phyloP scores from a whole-genome alignment of 441 rosid species.

The Arabidopsis lyrata region DNA sequence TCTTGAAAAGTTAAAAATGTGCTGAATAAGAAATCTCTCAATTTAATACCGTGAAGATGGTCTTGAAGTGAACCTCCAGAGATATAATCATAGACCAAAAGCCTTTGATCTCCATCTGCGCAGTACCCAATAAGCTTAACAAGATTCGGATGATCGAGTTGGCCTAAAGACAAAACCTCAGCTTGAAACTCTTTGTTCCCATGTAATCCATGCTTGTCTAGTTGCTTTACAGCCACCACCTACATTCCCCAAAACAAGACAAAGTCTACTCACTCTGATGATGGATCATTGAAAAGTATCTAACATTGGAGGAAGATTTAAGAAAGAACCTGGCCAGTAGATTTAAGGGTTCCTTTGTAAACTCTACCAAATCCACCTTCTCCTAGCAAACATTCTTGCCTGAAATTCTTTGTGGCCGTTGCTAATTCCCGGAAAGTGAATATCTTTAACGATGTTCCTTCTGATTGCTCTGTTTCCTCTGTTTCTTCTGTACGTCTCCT shows the following conservation, averaged over 20 bases:
- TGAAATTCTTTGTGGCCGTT: conserved; percentile 85
- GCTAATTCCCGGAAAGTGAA: conserved; percentile 86
- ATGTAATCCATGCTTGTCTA: conserved; percentile 74
- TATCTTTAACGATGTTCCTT: conserved; percentile 48
- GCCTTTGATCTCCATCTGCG: conserved; percentile 97
- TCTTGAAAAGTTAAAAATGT: not conserved
- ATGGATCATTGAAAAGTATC: not conserved
- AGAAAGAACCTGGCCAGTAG: conserved; percentile 59
- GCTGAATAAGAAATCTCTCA: conserved; percentile 1
- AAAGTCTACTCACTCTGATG: not conserved
- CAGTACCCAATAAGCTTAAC: conserved; percentile 81
- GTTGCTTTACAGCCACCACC: conserved; percentile 92
- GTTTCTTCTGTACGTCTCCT: conserved; percentile 11
- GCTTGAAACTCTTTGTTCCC: conserved; percentile 73
- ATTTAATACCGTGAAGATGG: conserved; percentile 65
- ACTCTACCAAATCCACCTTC: conserved; percentile 91
- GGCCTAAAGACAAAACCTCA: conserved; percentile 63
- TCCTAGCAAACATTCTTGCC: conserved; percentile 77
- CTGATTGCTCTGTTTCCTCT: conserved; percentile 28
- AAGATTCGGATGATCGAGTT: conserved; percentile 69
- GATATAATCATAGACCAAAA: conserved; percentile 77
- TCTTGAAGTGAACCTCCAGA: conserved; percentile 69
- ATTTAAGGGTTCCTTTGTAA: conserved; percentile 69
- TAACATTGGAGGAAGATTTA: too few species aligned
- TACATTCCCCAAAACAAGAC: conserved; percentile 29